Percentiles rank a stretch among this genome's conserved stretches.
phyloP scores from a whole-genome alignment of 352 stramenopile species.

The Globisporangium splendens region DNA sequence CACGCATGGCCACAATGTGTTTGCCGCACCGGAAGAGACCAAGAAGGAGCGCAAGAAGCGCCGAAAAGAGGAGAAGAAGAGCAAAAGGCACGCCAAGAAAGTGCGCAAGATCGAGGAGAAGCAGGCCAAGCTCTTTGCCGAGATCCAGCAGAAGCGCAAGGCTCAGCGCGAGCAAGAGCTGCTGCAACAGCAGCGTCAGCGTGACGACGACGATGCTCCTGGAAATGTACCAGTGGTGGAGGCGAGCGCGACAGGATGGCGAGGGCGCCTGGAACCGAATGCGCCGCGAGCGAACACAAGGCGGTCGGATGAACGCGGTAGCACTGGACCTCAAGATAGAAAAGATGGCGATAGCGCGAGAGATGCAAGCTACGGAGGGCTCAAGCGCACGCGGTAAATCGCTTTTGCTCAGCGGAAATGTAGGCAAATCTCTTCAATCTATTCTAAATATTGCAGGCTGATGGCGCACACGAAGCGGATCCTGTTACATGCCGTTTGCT shows the following conservation, averaged over 20 bases:
- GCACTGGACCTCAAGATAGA: constrained; percentile 3
- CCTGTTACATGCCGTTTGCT: too few relatives aligned
- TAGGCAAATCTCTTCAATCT: too few relatives aligned
- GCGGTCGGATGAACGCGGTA: constrained; percentile 5
- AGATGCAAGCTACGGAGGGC: constrained; percentile 55
- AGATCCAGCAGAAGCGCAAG: constrained; percentile 43
- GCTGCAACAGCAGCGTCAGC: constrained; percentile 14
- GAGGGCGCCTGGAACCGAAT: constrained; percentile 54
- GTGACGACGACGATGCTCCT: constrained; percentile 13
- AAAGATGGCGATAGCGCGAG: constrained; percentile 10
- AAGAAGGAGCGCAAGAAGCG: constrained; percentile 58
- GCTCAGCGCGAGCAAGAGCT: constrained; percentile 24
- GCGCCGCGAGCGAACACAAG: constrained; percentile 13
- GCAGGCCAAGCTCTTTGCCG: constrained; percentile 37
- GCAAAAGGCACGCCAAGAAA: constrained; percentile 47
- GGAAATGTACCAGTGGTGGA: constrained; percentile 7
- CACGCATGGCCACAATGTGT: constrained; percentile 79
- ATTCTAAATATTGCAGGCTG: too few relatives aligned
- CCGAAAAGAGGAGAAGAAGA: constrained; percentile 54
- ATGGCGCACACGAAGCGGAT: too few relatives aligned
- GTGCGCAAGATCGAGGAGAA: constrained; percentile 52
- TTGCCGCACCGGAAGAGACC: constrained; percentile 53
- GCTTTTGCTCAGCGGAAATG: background rate
- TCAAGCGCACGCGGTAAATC: constrained; percentile 44
- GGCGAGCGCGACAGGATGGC: constrained; percentile 61